Evolutionary conservation across 2,329 filamentous ascomycete species (phyloP).

Genomic region (Zasmidium cellare): DNA sequence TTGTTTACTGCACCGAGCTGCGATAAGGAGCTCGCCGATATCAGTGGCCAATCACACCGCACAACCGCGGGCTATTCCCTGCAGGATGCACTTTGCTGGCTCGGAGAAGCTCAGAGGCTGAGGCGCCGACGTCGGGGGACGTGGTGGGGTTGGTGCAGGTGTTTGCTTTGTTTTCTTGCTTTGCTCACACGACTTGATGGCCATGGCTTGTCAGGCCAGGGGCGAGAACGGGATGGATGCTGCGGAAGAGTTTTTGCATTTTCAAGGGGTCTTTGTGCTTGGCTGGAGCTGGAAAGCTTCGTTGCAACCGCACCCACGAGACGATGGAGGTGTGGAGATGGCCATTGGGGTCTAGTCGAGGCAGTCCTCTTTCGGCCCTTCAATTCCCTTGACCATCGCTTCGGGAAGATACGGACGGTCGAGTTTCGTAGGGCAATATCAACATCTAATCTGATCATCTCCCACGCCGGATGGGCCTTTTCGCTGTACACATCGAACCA

Average conservation of each 20-base stretch:
- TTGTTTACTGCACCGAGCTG: not conserved
- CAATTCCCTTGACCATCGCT: not conserved
- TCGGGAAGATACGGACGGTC: conserved; percentile 3
- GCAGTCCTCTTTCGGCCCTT: not conserved
- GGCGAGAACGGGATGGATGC: not conserved
- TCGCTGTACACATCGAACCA: not conserved
- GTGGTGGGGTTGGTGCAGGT: not conserved
- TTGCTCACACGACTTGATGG: not conserved
- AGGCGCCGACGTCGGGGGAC: not conserved
- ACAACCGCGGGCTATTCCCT: not conserved
- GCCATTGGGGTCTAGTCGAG: not conserved
- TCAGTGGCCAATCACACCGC: not conserved
- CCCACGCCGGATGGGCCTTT: not conserved
- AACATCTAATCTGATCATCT: conserved; percentile 12
- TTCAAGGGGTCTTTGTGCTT: not conserved
- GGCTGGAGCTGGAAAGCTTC: not conserved
- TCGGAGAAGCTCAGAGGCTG: not conserved
- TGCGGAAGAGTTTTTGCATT: not conserved
- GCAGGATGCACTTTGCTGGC: too few relatives aligned
- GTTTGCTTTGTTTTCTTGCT: not conserved
- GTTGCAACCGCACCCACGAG: not conserved
- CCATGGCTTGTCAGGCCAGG: not conserved
- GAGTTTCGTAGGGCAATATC: not conserved
- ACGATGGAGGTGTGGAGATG: not conserved
- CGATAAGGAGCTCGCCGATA: not conserved